phyloP scores from a whole-genome alignment of 1,284 basidiomycete genomes.

The Ganoderma resinaceum region DNA sequence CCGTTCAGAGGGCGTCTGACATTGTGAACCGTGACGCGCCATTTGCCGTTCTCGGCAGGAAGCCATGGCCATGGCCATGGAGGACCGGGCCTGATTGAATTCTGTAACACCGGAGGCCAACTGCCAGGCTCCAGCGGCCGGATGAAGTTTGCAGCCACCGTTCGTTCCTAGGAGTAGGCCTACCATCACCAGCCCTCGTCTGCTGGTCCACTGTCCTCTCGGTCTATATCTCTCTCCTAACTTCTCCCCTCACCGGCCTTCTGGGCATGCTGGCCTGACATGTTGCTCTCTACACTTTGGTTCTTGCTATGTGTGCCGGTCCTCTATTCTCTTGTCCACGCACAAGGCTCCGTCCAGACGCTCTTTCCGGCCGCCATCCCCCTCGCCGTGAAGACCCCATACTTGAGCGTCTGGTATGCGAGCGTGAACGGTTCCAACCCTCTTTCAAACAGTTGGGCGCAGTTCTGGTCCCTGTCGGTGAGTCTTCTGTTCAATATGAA shows the following conservation, averaged over 20 bases:
- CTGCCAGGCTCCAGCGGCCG: background rate
- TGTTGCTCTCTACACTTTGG: slow-evolving; percentile 17
- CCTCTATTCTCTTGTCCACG: slow-evolving; percentile 14
- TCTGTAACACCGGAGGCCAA: background rate
- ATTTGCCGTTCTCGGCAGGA: background rate
- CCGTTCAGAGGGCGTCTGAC: too few species aligned
- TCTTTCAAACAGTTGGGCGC: slow-evolving; percentile 15
- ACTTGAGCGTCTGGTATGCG: slow-evolving; percentile 22
- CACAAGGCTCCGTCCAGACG: slow-evolving; percentile 15
- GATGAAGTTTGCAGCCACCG: background rate
- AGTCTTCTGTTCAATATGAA: background rate
- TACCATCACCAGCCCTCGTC: background rate
- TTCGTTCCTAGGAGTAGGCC: background rate
- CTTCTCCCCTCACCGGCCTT: background rate
- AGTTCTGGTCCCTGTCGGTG: slow-evolving; percentile 17
- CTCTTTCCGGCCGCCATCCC: slow-evolving; percentile 24
- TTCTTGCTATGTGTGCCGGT: slow-evolving; percentile 12
- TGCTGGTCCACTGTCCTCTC: background rate
- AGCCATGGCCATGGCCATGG: background rate
- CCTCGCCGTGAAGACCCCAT: slow-evolving; percentile 24
- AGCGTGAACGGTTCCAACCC: slow-evolving; percentile 1
- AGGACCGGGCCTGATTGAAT: background rate
- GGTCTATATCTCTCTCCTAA: background rate
- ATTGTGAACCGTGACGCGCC: too few species aligned
- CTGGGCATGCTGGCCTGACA: slow-evolving; percentile 4